A percentile compares a stretch with the other conserved stretches of the same genome.
Evolutionary conservation across 768 basidiomycete genomes (phyloP).

Genomic region (Suillus lakei): DNA sequence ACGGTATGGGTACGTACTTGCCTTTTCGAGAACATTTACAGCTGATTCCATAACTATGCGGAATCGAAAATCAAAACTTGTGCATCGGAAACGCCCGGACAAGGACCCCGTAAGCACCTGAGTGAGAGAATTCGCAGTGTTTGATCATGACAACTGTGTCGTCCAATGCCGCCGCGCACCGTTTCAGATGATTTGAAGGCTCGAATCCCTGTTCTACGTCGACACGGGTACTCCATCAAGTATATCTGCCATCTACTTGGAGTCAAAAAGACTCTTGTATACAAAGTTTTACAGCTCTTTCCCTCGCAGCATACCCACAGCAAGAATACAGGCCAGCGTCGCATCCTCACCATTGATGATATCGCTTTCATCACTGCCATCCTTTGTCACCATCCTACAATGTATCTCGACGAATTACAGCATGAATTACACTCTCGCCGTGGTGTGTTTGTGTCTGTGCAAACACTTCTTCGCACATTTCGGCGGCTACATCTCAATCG

Average conservation of each 20-base stretch:
- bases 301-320: neutral
- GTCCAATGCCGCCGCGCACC: neutral
- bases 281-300: constrained; percentile 6
- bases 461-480: constrained; percentile 12
- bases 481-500: constrained; percentile 8
- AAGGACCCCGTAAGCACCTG: too few species aligned
- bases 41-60: too few species aligned
- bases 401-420: constrained; percentile 19
- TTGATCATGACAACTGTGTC: too few species aligned
- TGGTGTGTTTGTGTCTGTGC: neutral
- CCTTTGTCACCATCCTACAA: neutral
- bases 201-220: constrained; percentile 22
- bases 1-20: too few species aligned
- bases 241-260: constrained; percentile 23
- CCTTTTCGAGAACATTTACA: constrained; percentile 10
- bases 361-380: neutral
- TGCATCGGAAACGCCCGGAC: too few species aligned
- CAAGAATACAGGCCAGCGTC: neutral
- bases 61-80: too few species aligned
- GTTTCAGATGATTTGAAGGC: constrained; percentile 21
- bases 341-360: neutral
- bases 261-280: constrained; percentile 20
- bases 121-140: too few species aligned
- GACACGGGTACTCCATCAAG: constrained; percentile 16
- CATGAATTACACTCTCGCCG: neutral